A percentile compares a stretch with the other conserved stretches of the same genome.
Conservation (phyloP, 129 eudicot species). For the Artemisia tridentata region DNA sequence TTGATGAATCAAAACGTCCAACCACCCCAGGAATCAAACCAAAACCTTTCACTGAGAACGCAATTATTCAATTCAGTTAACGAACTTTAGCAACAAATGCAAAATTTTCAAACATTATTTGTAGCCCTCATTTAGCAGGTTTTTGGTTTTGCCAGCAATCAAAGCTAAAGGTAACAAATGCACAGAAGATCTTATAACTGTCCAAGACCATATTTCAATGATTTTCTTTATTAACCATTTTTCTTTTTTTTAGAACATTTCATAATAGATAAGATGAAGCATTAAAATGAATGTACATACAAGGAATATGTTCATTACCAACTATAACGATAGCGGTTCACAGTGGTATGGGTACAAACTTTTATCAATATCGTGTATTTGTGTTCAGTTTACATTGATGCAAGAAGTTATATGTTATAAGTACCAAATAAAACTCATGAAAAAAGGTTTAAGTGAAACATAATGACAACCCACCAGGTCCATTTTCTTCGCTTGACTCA, state of each 20-base stretch:
- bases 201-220: not conserved
- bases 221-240: not conserved
- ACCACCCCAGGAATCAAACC: slow-evolving; percentile 98
- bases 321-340: not conserved
- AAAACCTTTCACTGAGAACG: slow-evolving; percentile 76
- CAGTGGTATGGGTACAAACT: not conserved
- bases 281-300: not conserved
- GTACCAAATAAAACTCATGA: not conserved
- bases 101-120: not conserved
- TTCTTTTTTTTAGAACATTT: not conserved
- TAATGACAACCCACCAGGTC: slow-evolving; percentile 50
- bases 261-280: not conserved
- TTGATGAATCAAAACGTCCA: slow-evolving; percentile 88
- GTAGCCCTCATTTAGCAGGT: not conserved
- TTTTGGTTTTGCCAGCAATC: not conserved
- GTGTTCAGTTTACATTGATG: not conserved
- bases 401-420: not conserved
- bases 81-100: not conserved
- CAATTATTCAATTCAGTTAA: slow-evolving; percentile 12
- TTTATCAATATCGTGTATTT: not conserved
- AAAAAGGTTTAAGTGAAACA: not conserved
- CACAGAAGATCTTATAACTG: not conserved
- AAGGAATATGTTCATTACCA: not conserved
- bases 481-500: slow-evolving; percentile 93
- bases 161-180: not conserved